Evolutionary conservation across 495 filamentous ascomycete species (phyloP), one percentile per base, ranked within the genome.

Genomic region (Immersiella caudata): DNA sequence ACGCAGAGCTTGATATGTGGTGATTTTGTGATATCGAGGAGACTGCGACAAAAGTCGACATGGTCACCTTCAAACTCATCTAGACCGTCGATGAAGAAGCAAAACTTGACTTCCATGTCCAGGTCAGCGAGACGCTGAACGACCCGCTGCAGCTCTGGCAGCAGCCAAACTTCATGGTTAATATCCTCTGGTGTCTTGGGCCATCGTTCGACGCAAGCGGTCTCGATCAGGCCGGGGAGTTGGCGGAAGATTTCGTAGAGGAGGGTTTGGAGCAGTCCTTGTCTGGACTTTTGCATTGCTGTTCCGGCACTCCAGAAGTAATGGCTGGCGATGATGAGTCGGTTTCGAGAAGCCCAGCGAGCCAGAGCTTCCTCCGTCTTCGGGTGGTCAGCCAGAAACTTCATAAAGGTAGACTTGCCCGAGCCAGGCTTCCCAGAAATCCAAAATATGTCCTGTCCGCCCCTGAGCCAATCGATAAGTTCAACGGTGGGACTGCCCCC

Each of bases 1-100:
- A 84, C 68, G 65, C 84, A 86, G 18, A 81, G 20, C 59, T 85
- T 86, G 60, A 85, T 67, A 6, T 55, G 29, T 25, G 57, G 22
- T 18, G 56, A 67, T 0, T 22, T 14, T 0, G 68, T 7, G 0
- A 68, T 35, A 8, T 66, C 57, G 9, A 33, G 5, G 8, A 62
- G 46, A 7, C 20, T 22, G n/a, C 58, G 24, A 54, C 56, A 68
- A 18, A 72, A 50, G 20, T 72, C 67, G 1, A 59, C 20, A n/a
- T 67, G 66, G 22, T 74, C 70, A 8, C 70, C 74, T 11, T 70
- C 62, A n/a, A 62, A 72, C 21, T 71, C 70, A 49, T 77, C 73
- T 8, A 75, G 50, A 9, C 75, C 75, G 54, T 77, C 73, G 26
- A 77, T 70, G 51, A 77, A 74, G 25, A 74, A 67, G 54, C 71